Evolutionary conservation across 1,284 basidiomycete genomes (phyloP), one percentile per base, ranked within the genome.

Genomic region (Rhodotorula sp.): DNA sequence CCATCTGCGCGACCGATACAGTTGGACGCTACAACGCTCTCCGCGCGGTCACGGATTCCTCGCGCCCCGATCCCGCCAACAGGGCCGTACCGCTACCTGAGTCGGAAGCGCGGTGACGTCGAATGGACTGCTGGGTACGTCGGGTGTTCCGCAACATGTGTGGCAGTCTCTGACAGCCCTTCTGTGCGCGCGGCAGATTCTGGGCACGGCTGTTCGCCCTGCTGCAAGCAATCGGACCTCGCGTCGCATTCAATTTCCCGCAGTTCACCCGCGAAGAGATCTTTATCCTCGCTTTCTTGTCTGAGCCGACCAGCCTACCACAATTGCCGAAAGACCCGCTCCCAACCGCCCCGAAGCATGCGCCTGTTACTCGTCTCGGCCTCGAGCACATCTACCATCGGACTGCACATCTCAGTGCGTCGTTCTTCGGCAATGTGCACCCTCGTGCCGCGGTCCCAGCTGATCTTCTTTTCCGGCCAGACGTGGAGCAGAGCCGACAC

Each of bases 201-300:
- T 49, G 30, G 24, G 55, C 24, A 24, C 54, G 62, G 29, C 54
- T 48, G 14, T 37, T 33, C 62, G 62, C 62, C 24, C 37, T 64
- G 30, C 45, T 64, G 6, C 29, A 14, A 4, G 18, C 45, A 1
- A 3, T 64, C 22, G 55, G 22, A 6, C 54, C 44, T 4, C 5
- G 30, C 24, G 24, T 37, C 0, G 22, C 3, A 3, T n/a, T 56
- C 54, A 2, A 8, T 8, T 4, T n/a, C 17, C 44, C 30, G 2
- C 15, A 20, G 3, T 64, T 57, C 45, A n/a, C 26, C 7, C 22
- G 8, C 15, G 45, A 56, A 4, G 62, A 64, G 30, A 12, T 48
- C 14, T 44, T 17, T 8, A 24, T 64, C 2, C 29, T 57, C 29
- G n/a, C 30, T 6, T 48, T 26, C 30, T 20, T 22, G 20, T 8